phyloP scores from a whole-genome alignment of 495 filamentous ascomycete species.

The Cetradonia linearis region DNA sequence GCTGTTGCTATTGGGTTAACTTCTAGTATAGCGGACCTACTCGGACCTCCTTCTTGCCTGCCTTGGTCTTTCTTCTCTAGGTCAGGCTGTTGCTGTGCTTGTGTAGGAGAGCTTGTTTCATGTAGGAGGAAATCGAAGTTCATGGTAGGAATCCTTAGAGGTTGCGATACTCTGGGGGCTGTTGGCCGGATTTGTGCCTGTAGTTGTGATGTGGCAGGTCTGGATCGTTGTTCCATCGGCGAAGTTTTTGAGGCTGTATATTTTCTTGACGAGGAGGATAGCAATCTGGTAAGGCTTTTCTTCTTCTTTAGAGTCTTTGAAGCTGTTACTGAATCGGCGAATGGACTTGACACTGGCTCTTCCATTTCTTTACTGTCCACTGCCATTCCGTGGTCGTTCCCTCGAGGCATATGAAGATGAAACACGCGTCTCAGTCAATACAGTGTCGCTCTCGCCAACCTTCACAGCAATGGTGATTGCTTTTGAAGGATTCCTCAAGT shows the following conservation, averaged over 20 bases:
- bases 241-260: slow-evolving; percentile 18
- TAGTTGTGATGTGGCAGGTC: slow-evolving; percentile 15
- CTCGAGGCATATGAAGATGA: not conserved
- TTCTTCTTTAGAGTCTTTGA: slow-evolving; percentile 21
- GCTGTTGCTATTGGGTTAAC: not conserved
- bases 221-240: slow-evolving; percentile 7
- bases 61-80: slow-evolving; percentile 2
- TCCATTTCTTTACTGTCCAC: not conserved
- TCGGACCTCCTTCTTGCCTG: slow-evolving; percentile 4
- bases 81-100: not conserved
- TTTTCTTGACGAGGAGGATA: slow-evolving; percentile 19
- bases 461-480: slow-evolving; percentile 7
- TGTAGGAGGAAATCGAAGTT: slow-evolving; percentile 1
- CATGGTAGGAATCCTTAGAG: slow-evolving; percentile 13
- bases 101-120: slow-evolving; percentile 3
- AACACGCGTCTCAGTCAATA: not conserved
- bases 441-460: not conserved
- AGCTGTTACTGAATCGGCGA: not conserved
- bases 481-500: not conserved
- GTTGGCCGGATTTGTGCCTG: slow-evolving; percentile 15
- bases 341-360: slow-evolving; percentile 1
- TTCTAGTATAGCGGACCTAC: not conserved
- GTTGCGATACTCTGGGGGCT: not conserved
- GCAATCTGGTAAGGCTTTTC: slow-evolving; percentile 24
- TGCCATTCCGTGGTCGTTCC: not conserved